A percentile compares a stretch with the other conserved stretches of the same genome.
These are phyloP conservation scores for Marasmius fiardii DNA, from an alignment of 1,284 basidiomycete genomes.

Conservation along the genomic window DNA sequence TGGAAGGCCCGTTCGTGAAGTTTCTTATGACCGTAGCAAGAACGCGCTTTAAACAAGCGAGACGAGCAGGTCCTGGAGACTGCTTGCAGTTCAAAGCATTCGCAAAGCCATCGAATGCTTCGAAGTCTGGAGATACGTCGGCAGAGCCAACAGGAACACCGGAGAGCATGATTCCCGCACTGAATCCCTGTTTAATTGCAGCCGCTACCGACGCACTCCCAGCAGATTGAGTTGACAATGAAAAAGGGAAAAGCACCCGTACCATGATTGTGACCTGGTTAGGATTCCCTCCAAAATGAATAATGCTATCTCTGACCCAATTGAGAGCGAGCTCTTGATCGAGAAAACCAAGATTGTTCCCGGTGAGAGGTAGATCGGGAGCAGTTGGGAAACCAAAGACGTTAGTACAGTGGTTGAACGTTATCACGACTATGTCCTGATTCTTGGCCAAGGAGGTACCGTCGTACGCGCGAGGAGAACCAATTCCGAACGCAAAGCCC, in stretches of 20 bases:
- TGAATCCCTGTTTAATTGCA: slow-evolving; percentile 14
- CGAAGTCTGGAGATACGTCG: not conserved
- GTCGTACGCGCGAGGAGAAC: slow-evolving; percentile 10
- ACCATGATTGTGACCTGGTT: slow-evolving; percentile 19
- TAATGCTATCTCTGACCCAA: slow-evolving; percentile 19
- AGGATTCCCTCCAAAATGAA: slow-evolving; percentile 19
- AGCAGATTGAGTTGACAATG: slow-evolving; percentile 13
- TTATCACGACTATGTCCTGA: slow-evolving; percentile 17
- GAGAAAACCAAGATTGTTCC: slow-evolving; percentile 18
- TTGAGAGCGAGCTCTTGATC: slow-evolving; percentile 20
- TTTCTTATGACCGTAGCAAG: slow-evolving; percentile 10
- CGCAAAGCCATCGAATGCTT: slow-evolving; percentile 14
- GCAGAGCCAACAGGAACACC: not conserved
- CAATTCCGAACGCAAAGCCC: slow-evolving; percentile 2
- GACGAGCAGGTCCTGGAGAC: slow-evolving; percentile 9
- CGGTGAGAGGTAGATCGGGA: slow-evolving; percentile 14
- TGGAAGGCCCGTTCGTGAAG: slow-evolving; percentile 13
- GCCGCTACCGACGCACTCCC: slow-evolving; percentile 14
- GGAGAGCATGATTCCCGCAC: slow-evolving; percentile 11
- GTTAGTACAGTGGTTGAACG: slow-evolving; percentile 20
- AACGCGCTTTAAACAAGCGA: slow-evolving; percentile 14
- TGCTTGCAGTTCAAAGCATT: slow-evolving; percentile 12
- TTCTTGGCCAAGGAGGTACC: slow-evolving; percentile 17
- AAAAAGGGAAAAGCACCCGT: not conserved
- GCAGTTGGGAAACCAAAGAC: slow-evolving; percentile 19